These are phyloP conservation scores for Chaetomium tenue DNA, from an alignment of 495 filamentous ascomycete species.

Conservation along the genomic window DNA sequence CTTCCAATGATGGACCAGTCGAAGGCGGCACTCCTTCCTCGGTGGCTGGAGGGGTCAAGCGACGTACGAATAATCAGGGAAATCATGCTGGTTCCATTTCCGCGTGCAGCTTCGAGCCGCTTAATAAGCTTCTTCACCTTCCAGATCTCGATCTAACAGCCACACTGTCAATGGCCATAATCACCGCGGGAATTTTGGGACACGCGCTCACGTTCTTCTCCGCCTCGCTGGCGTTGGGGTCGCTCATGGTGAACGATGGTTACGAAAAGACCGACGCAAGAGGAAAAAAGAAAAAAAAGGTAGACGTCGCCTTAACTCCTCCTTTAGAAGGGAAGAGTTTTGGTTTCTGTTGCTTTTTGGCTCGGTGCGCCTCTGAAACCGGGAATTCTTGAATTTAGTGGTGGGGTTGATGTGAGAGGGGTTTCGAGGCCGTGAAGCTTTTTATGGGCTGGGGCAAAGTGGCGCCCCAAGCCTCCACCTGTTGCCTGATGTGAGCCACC, in stretches of 20 bases:
- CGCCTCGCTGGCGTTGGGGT: constrained; percentile 82
- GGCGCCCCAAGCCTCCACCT: constrained; percentile 15
- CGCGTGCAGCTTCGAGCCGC: constrained; percentile 84
- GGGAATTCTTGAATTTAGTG: constrained; percentile 28
- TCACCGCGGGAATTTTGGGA: neutral
- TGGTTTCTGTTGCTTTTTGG: constrained; percentile 3
- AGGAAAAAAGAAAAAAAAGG: constrained; percentile 14
- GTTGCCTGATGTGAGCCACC: constrained; percentile 21
- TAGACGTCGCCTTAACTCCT: constrained; percentile 7
- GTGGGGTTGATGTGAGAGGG: constrained; percentile 36
- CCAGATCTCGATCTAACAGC: constrained; percentile 65
- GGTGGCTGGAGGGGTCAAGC: constrained; percentile 17
- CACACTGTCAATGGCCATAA: constrained; percentile 23
- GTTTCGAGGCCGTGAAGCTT: constrained; percentile 30
- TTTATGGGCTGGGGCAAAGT: constrained; percentile 26
- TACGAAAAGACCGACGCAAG: constrained; percentile 11
- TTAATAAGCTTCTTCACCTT: constrained; percentile 97
- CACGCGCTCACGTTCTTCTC: constrained; percentile 81
- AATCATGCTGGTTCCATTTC: constrained; percentile 98
- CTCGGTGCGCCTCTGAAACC: constrained; percentile 9
- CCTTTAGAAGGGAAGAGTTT: constrained; percentile 8
- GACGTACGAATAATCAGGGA: constrained; percentile 94
- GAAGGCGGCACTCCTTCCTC: constrained; percentile 4
- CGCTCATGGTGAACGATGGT: constrained; percentile 70
- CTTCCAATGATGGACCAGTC: constrained; percentile 19